Evolutionary conservation across 164 flowering plant species (phyloP), one percentile per base, ranked within the genome.

Genomic region (Vitis cinerea): DNA sequence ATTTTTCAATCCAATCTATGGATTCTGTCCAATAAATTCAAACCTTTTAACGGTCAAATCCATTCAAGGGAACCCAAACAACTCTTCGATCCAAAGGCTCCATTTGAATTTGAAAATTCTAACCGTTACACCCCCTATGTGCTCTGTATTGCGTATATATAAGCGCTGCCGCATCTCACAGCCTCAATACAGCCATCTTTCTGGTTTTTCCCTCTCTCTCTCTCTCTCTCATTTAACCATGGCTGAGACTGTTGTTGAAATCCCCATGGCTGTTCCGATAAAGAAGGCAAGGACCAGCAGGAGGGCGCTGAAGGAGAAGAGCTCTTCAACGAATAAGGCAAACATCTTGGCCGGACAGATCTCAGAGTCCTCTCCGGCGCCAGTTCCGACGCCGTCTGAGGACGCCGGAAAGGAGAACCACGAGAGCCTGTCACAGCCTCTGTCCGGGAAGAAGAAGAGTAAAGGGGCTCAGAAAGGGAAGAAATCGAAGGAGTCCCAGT

Each of bases 301-400:
- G 50, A 91, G 71, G 67, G 83, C 98, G 0, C 72, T 93, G 77
- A 85, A 87, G 63, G 88, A 82, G 63, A 88, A 84, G 65, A 77
- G 70, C 62, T 30, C 85, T n/a, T 72, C 91, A 13, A 19, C 81
- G 2, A 81, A 80, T 59, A 91, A 83, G 51, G 75, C 86, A 75
- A 84, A 84, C 76, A 83, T 82, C 72, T 13, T 83, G 63, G 86
- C 87, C 52, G 83, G 82, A 60, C 71, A 77, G 55, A 10, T 71
- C 50, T 63, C 82, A 6, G 68, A 76, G n/a, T 27, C 77, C 27
- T 77, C 85, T 31, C 74, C 83, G 27, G 44, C 68, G 2, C 78
- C 78, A 4, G 47, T 72, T 14, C 74, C 76, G 0, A 66, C 80
- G 0, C 13, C 63, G 1, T 58, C 65, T 37, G 59, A 60, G 15